Evolutionary conservation across 1,284 basidiomycete genomes (phyloP).

Genomic region (Schizophyllum amplum): DNA sequence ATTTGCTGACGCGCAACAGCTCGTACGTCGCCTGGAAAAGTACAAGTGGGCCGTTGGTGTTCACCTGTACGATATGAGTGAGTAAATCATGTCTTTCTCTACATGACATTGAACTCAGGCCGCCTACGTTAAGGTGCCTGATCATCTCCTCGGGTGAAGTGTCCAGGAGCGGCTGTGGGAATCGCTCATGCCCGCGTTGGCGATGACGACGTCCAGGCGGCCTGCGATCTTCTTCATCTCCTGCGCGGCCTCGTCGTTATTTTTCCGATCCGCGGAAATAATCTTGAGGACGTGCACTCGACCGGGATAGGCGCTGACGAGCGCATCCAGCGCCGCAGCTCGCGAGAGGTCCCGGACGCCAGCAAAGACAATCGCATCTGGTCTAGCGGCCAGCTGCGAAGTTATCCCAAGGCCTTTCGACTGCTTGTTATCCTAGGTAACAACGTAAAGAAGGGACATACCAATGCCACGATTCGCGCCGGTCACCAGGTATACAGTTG

Average conservation of each 20-base stretch:
- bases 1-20: background rate
- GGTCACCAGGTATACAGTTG: background rate
- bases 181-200: background rate
- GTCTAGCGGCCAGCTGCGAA: background rate
- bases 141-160: background rate
- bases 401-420: background rate
- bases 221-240: background rate
- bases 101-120: too few relatives aligned
- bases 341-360: background rate
- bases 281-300: background rate
- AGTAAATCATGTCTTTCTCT: too few relatives aligned
- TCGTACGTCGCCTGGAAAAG: conserved; percentile 4
- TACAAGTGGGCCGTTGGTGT: conserved; percentile 1
- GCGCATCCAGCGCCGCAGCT: background rate
- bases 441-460: background rate
- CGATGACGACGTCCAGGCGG: conserved; percentile 1
- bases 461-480: background rate
- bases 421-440: background rate
- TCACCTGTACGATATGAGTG: background rate
- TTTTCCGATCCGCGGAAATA: background rate
- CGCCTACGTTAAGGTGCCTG: background rate
- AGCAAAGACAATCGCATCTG: background rate
- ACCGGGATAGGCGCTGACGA: background rate
- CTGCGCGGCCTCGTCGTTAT: background rate
- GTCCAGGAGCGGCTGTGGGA: background rate